These are phyloP conservation scores for Aspergillus tubingensis DNA, from an alignment of 2,329 filamentous ascomycete genomes.

Conservation along the genomic window DNA sequence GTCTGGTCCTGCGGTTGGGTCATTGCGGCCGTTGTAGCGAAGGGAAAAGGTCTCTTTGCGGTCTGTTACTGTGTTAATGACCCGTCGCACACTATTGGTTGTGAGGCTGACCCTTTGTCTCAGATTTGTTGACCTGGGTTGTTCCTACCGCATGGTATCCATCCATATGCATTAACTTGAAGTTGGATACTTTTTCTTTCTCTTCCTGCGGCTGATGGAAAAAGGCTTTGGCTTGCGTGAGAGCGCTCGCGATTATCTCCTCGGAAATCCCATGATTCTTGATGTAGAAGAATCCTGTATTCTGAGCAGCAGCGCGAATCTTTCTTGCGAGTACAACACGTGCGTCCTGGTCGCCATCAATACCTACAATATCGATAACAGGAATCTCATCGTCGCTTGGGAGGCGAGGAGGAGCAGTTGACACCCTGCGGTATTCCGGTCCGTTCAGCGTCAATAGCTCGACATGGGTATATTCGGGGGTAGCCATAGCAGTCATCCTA, in stretches of 20 bases:
- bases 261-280: constrained; percentile 52
- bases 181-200: constrained; percentile 42
- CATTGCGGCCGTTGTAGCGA: constrained; percentile 56
- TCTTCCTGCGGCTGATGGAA: constrained; percentile 50
- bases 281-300: constrained; percentile 60
- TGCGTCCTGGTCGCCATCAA: constrained; percentile 38
- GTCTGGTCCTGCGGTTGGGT: constrained; percentile 50
- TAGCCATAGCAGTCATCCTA: not conserved
- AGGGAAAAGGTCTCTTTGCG: constrained; percentile 56
- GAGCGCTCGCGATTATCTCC: constrained; percentile 21
- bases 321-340: constrained; percentile 45
- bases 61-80: constrained; percentile 38
- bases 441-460: constrained; percentile 50
- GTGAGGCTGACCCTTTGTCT: constrained; percentile 37
- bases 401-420: constrained; percentile 43
- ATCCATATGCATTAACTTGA: constrained; percentile 49
- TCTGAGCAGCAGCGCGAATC: constrained; percentile 51
- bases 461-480: constrained; percentile 37
- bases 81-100: not conserved
- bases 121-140: constrained; percentile 35
- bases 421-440: constrained; percentile 48
- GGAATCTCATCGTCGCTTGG: constrained; percentile 53
- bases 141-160: constrained; percentile 45
- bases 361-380: constrained; percentile 53
- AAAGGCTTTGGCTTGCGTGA: constrained; percentile 37